Conservation (phyloP, 2,329 filamentous ascomycete species). For the Niveomyces coronatus region DNA sequence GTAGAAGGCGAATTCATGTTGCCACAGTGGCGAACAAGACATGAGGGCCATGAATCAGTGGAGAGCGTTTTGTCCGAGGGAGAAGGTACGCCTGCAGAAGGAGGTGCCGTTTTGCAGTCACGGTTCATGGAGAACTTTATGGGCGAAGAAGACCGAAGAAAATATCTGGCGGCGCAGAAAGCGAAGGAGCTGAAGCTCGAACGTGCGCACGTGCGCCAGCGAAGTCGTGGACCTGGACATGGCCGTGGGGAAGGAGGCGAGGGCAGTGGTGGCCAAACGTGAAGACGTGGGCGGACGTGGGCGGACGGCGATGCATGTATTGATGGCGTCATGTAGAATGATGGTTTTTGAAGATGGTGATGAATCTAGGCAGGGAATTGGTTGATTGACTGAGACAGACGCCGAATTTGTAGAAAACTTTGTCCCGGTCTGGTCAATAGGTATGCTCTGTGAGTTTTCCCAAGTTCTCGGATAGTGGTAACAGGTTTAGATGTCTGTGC, state of each 20-base stretch:
- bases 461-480: too few relatives aligned
- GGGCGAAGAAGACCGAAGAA: conserved; percentile 64
- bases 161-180: conserved; percentile 61
- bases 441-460: too few relatives aligned
- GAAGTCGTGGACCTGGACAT: too few relatives aligned
- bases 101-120: conserved; percentile 45
- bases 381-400: too few relatives aligned
- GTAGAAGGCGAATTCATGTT: conserved; percentile 22
- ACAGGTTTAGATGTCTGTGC: too few relatives aligned
- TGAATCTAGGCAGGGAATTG: too few relatives aligned
- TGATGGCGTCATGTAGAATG: not conserved
- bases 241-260: not conserved
- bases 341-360: too few relatives aligned
- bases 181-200: conserved; percentile 15
- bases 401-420: too few relatives aligned
- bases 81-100: conserved; percentile 44
- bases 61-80: conserved; percentile 53
- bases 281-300: not conserved
- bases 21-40: conserved; percentile 8
- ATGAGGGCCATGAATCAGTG: conserved; percentile 43
- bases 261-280: not conserved
- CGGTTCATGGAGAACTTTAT: conserved; percentile 65
- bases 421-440: too few relatives aligned
- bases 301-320: too few relatives aligned
- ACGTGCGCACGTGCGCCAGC: too few relatives aligned